Evolutionary conservation across 371 early-diverging fungal genomes (phyloP), one percentile per base, ranked within the genome.

Genomic region (Encephalitozoon intestinalis): DNA sequence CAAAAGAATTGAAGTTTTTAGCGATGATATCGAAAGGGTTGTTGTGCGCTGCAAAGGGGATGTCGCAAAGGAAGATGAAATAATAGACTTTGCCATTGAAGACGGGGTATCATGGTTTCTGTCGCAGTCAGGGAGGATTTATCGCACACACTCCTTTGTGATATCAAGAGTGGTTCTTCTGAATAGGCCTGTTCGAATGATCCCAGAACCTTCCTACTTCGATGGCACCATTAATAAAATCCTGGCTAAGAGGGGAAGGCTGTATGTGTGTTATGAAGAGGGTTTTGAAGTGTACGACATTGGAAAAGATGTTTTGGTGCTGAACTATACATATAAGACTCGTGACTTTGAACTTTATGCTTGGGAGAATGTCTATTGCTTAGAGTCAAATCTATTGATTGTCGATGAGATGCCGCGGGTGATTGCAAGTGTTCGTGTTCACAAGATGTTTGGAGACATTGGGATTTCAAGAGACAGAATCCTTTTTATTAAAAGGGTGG

Each of bases 241-340:
- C 15, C 1, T 26, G n/a, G 49, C 46, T 15, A 41, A 6, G 46
- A 63, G 49, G 11, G 51, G 51, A 34, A 44, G 49, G 49, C 23
- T 72, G 34, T 72, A 37, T 44, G 63, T 72, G 41, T 63, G 30
- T 23, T 72, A 72, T 46, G 31, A 43, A 4, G 41, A 49, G 0
- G 28, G 46, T 2, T 30, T 72, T 63, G 73, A 72, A 39, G 65
- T 64, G 26, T 72, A 64, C 11, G 49, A 63, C 15, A 50, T 72
- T 50, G 26, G 37, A 15, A 50, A 51, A 15, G 34, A 49, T 23
- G 51, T 72, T 2, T 11, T 72, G 26, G 18, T 49, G 21, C 50
- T 72, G 15, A 64, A 63, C 49, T 72, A 72, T 41, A 72, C 39
- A 49, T 64, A 64, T 4, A 72, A 50, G 15, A 63, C 49, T 11